phyloP scores from a whole-genome alignment of 176 grass and related monocot species.

The Elymus sibiricus region DNA sequence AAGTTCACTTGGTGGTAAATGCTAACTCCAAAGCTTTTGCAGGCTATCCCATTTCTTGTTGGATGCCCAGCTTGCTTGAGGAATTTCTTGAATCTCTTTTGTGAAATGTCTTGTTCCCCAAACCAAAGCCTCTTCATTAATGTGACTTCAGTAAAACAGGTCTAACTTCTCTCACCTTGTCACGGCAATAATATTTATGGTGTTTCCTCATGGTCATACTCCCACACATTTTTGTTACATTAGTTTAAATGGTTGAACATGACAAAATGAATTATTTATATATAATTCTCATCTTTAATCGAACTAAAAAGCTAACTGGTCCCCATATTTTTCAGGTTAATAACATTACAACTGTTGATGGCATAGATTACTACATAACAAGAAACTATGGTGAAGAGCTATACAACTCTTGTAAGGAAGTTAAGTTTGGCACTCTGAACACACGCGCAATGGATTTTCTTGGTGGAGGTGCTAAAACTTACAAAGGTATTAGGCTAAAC shows the following conservation, averaged over 20 bases:
- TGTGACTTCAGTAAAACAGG: constrained; percentile 77
- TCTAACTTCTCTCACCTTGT: too few relatives aligned
- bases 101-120: constrained; percentile 93
- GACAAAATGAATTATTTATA: neutral
- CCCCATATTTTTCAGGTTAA: constrained; percentile 59
- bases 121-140: constrained; percentile 96
- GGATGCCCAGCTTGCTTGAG: constrained; percentile 96
- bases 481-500: constrained; percentile 51
- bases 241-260: too few relatives aligned
- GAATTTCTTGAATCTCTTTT: constrained; percentile 94
- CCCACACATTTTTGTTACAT: too few relatives aligned
- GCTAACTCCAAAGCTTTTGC: constrained; percentile 28
- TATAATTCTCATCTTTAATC: neutral
- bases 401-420: constrained; percentile 94
- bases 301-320: neutral
- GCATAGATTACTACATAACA: constrained; percentile 79
- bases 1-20: neutral
- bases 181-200: too few relatives aligned
- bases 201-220: too few relatives aligned
- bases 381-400: constrained; percentile 65
- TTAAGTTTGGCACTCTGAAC: constrained; percentile 92
- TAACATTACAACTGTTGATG: constrained; percentile 60
- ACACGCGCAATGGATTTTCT: constrained; percentile 96
- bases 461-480: constrained; percentile 74
- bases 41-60: constrained; percentile 97